Conservation (phyloP, 768 basidiomycete species). For the Lentinula raphanica region DNA sequence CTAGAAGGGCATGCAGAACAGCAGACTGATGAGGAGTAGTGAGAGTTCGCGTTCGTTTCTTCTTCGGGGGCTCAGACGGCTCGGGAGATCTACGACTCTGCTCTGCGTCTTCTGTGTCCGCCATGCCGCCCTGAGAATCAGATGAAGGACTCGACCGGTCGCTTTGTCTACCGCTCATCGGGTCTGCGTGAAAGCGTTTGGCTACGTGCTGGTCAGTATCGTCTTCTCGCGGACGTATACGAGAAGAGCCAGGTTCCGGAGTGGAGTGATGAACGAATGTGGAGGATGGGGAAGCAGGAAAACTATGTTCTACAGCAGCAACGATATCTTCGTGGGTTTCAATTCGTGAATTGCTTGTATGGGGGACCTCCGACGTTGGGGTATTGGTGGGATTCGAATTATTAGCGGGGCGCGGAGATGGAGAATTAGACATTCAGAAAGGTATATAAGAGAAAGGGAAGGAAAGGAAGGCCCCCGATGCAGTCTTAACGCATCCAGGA, state of each 20-base stretch:
- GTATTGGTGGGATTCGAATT: slow-evolving; percentile 32
- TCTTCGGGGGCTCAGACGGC: slow-evolving; percentile 49
- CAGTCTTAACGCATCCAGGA: slow-evolving; percentile 41
- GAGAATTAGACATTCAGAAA: slow-evolving; percentile 46
- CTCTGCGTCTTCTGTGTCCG: slow-evolving; percentile 54
- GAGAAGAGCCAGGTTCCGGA: slow-evolving; percentile 14
- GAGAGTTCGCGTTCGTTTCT: slow-evolving; percentile 77
- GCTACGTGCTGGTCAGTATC: slow-evolving; percentile 34
- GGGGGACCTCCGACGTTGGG: slow-evolving; percentile 26
- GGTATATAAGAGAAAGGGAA: slow-evolving; percentile 25
- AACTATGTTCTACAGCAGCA: slow-evolving; percentile 12
- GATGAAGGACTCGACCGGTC: slow-evolving; percentile 37
- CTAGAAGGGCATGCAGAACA: slow-evolving; percentile 81
- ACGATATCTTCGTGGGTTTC: slow-evolving; percentile 31
- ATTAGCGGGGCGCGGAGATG: slow-evolving; percentile 40
- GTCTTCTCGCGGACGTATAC: slow-evolving; percentile 17
- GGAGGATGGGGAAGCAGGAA: slow-evolving; percentile 8
- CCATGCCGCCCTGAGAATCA: slow-evolving; percentile 52
- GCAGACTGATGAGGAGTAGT: slow-evolving; percentile 87
- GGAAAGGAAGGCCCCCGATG: slow-evolving; percentile 28
- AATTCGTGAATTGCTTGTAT: slow-evolving; percentile 38
- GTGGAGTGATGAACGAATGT: slow-evolving; percentile 21
- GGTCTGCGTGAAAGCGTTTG: slow-evolving; percentile 36
- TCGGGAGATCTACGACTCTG: slow-evolving; percentile 34
- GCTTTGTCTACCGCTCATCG: slow-evolving; percentile 18